These are phyloP conservation scores for Sarcodon sp. DNA, from an alignment of 768 basidiomycete species.

Conservation along the genomic window DNA sequence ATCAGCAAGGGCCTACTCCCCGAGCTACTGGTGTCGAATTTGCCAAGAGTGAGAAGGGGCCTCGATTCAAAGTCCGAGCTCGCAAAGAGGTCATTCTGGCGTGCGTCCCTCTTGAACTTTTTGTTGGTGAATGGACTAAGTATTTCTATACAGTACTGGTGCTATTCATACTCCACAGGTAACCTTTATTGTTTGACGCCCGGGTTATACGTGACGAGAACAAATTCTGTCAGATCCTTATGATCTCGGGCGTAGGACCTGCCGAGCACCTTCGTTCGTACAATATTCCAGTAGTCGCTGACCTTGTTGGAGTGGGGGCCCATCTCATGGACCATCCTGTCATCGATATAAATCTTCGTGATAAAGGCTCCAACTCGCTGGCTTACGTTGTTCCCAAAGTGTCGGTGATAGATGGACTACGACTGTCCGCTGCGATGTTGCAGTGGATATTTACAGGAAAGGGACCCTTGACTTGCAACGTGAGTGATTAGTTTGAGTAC, in stretches of 20 bases:
- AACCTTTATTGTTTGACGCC: conserved; percentile 1
- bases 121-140: background rate
- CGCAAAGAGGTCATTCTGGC: conserved; percentile 12
- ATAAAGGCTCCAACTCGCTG: conserved; percentile 5
- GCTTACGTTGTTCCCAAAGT: background rate
- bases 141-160: conserved; percentile 4
- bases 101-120: background rate
- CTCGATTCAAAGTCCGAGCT: conserved; percentile 5
- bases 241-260: conserved; percentile 18
- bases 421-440: background rate
- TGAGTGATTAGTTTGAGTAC: background rate
- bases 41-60: background rate
- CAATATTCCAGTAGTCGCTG: conserved; percentile 9
- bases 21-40: conserved; percentile 43
- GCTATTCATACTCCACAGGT: conserved; percentile 7
- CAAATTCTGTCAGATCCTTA: conserved; percentile 11
- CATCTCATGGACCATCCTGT: conserved; percentile 16
- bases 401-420: no score
- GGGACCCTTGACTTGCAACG: background rate
- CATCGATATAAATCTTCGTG: background rate
- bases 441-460: conserved; percentile 1
- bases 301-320: conserved; percentile 16
- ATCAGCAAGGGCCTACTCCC: conserved; percentile 18
- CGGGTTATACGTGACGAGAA: conserved; percentile 5
- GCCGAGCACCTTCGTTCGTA: conserved; percentile 6